These are phyloP conservation scores for Amylostereum chailletii DNA, from an alignment of 1,284 basidiomycete genomes.

Conservation along the genomic window DNA sequence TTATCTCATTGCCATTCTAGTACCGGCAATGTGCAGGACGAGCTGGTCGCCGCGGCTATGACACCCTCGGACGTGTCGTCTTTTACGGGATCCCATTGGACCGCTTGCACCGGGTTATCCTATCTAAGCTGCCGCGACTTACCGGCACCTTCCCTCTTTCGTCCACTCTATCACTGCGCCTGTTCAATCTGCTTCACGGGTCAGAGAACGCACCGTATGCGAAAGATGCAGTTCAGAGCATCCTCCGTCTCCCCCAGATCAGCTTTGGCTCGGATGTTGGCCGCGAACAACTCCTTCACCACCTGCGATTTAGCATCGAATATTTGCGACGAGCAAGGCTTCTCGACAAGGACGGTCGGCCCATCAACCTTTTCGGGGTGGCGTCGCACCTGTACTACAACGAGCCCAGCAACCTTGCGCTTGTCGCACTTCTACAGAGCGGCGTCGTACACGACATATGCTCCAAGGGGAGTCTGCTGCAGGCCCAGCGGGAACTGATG, in stretches of 20 bases:
- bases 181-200: slow-evolving; percentile 57
- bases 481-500: slow-evolving; percentile 43
- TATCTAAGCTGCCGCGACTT: slow-evolving; percentile 56
- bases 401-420: slow-evolving; percentile 62
- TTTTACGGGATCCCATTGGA: slow-evolving; percentile 61
- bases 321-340: slow-evolving; percentile 52
- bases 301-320: slow-evolving; percentile 63
- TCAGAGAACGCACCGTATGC: slow-evolving; percentile 43
- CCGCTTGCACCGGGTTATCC: slow-evolving; percentile 50
- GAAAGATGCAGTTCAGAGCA: slow-evolving; percentile 37
- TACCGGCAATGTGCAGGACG: slow-evolving; percentile 66
- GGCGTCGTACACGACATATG: slow-evolving; percentile 55
- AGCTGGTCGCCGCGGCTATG: slow-evolving; percentile 63
- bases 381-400: slow-evolving; percentile 54
- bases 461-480: slow-evolving; percentile 23
- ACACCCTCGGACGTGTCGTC: slow-evolving; percentile 60
- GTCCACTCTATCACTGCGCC: slow-evolving; percentile 51
- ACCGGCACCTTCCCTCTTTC: slow-evolving; percentile 59
- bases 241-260: slow-evolving; percentile 49
- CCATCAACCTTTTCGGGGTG: slow-evolving; percentile 50
- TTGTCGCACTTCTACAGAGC: slow-evolving; percentile 45
- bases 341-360: slow-evolving; percentile 41
- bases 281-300: slow-evolving; percentile 49
- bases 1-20: slow-evolving; percentile 21
- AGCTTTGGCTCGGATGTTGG: slow-evolving; percentile 46